Evolutionary conservation across 2,329 filamentous ascomycete species (phyloP).

Genomic region (Pseudopithomyces chartarum): DNA sequence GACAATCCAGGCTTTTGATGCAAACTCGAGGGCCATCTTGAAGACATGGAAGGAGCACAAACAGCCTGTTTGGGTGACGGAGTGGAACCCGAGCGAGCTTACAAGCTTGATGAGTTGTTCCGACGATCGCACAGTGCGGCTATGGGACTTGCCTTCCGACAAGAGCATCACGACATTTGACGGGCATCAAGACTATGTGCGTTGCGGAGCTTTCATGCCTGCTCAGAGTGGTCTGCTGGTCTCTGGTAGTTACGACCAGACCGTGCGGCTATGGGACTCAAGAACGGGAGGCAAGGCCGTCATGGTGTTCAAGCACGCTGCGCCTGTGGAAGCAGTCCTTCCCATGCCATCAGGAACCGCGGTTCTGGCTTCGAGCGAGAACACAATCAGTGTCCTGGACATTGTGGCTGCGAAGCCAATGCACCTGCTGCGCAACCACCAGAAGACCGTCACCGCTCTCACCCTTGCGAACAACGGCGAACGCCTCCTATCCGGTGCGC

Average conservation of each 20-base stretch:
- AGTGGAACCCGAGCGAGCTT: conserved; percentile 87
- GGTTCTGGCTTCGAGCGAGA: conserved; percentile 82
- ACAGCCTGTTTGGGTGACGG: conserved; percentile 89
- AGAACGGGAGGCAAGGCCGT: conserved; percentile 68
- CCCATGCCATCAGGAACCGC: conserved; percentile 86
- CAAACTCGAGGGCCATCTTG: conserved; percentile 84
- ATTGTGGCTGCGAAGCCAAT: conserved; percentile 88
- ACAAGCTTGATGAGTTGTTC: conserved; percentile 87
- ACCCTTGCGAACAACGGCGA: conserved; percentile 79
- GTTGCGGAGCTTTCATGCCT: conserved; percentile 84
- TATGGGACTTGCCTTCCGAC: conserved; percentile 91
- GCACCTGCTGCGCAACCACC: conserved; percentile 88
- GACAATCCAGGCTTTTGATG: conserved; percentile 92
- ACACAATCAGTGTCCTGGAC: conserved; percentile 88
- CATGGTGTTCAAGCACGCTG: conserved; percentile 95
- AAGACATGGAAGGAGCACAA: conserved; percentile 96
- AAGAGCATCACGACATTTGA: conserved; percentile 76
- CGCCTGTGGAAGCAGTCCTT: conserved; percentile 85
- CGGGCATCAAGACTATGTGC: conserved; percentile 92
- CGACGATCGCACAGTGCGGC: conserved; percentile 88
- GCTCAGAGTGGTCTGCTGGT: conserved; percentile 72
- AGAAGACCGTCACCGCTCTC: conserved; percentile 94
- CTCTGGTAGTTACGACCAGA: conserved; percentile 93
- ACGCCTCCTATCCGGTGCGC: conserved; percentile 81
- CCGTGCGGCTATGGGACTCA: conserved; percentile 92